Base-by-base conservation (phyloP, 2,329 filamentous ascomycete species). In the Pseudocercospora cruenta region DNA sequence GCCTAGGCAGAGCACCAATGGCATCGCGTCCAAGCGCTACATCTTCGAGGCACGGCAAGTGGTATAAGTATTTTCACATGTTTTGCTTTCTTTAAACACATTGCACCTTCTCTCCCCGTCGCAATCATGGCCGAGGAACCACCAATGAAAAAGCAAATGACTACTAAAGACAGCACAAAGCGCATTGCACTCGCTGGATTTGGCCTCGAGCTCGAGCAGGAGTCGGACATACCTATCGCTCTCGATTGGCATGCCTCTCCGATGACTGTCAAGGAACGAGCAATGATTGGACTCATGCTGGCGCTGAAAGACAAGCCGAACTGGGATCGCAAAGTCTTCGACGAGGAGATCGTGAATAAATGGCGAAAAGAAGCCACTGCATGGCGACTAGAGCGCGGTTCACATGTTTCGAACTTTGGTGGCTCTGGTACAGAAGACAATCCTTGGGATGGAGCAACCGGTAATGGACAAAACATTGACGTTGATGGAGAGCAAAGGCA, bases 221-320 rank as follows among this genome's bases (percentile, higher is more conserved):
- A 55, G 16, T 33, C 19, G 1, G 22, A 28, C 22, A 16, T 22
- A 12, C 53, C 53, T 10, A 33, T 55, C 2, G 19, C 53, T 31
- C 16, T 26, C 16, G 28, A 33, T 16, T 55, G 53, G 53, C 19
- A 28, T n/a, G 19, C 53, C 24, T 22, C 53, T 6, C 53, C 53
- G 7, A 22, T 31, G 9, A 55, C 53, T 10, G 53, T 55, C 24
- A 21, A n/a, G 8, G 28, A 55, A 16, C 53, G 53, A 7, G 28
- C 53, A n/a, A 55, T 55, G 53, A 55, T 55, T n/a, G 53, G 22
- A 28, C 24, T 55, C 21, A 55, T 55, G 53, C 53, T 55, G 19
- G 28, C 53, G 8, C 19, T 55, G 19, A 55, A 55, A 28, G 28
- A 55, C 53, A 55, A 55, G 53, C 53, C 53, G 1, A 14, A 55